Percentiles rank a stretch among this genome's conserved stretches.
Conservation (phyloP, 2,329 filamentous ascomycete genomes). For the Aureobasidium subglaciale region DNA sequence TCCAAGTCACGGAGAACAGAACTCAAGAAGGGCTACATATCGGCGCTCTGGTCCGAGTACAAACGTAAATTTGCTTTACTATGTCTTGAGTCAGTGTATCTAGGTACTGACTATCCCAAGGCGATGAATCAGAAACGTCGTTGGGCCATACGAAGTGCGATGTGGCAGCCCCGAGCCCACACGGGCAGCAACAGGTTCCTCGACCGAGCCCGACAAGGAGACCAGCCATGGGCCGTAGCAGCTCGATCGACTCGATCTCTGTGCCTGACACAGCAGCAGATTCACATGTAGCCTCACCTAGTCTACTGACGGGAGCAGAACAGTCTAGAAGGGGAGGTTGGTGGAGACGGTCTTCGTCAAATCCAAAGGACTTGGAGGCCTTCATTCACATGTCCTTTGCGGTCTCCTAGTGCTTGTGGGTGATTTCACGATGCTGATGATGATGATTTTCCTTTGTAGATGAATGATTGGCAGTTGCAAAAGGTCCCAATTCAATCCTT, state of each 20-base stretch:
- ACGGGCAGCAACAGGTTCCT: background rate
- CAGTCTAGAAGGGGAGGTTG: background rate
- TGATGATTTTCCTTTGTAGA: background rate
- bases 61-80: background rate
- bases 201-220: background rate
- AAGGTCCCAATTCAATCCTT: too few species aligned
- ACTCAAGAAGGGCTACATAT: background rate
- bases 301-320: background rate
- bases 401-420: background rate
- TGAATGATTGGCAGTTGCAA: background rate
- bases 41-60: background rate
- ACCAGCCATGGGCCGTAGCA: background rate
- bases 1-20: background rate
- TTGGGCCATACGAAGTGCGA: background rate
- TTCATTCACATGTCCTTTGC: slow-evolving; percentile 8
- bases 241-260: background rate
- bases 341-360: background rate
- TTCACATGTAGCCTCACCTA: background rate
- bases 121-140: background rate
- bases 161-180: background rate
- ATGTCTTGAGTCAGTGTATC: background rate
- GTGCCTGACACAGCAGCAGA: background rate
- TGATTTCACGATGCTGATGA: background rate
- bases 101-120: background rate
- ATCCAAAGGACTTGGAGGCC: background rate